Percentiles rank a stretch among this genome's conserved stretches.
These are phyloP conservation scores for Stentor coeruleus DNA, from an alignment of 73 alveolate genomes.

Conservation along the genomic window DNA sequence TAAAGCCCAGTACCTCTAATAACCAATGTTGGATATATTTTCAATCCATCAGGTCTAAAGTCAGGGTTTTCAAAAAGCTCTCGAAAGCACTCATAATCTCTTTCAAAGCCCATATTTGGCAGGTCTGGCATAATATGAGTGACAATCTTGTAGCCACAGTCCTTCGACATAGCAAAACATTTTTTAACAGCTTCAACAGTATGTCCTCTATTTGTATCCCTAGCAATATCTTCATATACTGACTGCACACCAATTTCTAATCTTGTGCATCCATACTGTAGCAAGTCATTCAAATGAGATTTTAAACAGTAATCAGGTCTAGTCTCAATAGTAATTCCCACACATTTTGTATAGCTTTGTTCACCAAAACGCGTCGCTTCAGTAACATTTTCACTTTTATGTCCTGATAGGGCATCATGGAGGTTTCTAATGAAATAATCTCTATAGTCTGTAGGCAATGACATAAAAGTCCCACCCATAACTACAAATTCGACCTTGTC, in stretches of 20 bases:
- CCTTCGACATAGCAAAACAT: constrained; percentile 90
- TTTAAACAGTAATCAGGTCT: constrained; percentile 96
- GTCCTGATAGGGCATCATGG: constrained; percentile 98
- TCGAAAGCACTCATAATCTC: constrained; percentile 96
- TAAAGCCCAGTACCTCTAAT: constrained; percentile 98
- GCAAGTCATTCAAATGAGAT: constrained; percentile 92
- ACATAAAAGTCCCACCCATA: constrained; percentile 99
- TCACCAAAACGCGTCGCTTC: constrained; percentile 96
- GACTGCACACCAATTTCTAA: constrained; percentile 95
- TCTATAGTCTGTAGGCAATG: constrained; percentile 85
- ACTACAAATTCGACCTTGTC: constrained; percentile 97
- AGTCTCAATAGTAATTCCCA: constrained; percentile 97
- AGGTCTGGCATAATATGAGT: constrained; percentile 99
- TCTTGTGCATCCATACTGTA: constrained; percentile 96
- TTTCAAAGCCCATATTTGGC: constrained; percentile 96
- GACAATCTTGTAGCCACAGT: constrained; percentile 92
- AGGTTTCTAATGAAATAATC: constrained; percentile 97
- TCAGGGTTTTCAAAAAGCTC: constrained; percentile 97
- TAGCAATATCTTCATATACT: constrained; percentile 96
- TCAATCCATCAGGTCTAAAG: constrained; percentile 97
- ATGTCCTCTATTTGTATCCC: constrained; percentile 98
- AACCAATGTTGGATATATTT: constrained; percentile 95
- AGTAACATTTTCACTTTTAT: constrained; percentile 72
- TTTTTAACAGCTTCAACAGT: constrained; percentile 91
- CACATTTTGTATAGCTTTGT: constrained; percentile 91